Base-by-base conservation (phyloP, 495 filamentous ascomycete genomes). In the Polyplosphaeria fusca region DNA sequence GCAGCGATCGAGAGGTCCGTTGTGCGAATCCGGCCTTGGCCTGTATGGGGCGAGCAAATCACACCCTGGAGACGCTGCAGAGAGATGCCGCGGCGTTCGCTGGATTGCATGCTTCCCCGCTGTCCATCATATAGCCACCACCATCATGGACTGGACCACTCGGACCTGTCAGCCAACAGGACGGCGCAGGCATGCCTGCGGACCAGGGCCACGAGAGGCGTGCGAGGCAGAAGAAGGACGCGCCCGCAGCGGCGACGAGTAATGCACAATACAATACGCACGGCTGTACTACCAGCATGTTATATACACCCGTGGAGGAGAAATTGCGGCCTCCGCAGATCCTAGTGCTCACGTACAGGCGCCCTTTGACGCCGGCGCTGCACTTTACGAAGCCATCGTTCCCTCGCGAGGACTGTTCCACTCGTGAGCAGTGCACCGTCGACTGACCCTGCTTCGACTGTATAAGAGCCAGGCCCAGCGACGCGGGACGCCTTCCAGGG, bases 31-130 rank as follows among this genome's bases (percentile, higher is more conserved):
- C 24, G n/a, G 30, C 54, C 32, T 59, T 48, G 55, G 30, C n/a
- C 39, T 4, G n/a, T 23, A 19, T 19, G 2, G 26, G 26, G 14
- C 26, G 55, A 41, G 38, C 55, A 38, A 59, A 52, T 52, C 55
- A 52, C 20, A 39, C 25, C 38, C 14, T 22, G 38, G 19, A 47
- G 53, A 44, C 37, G 55, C 45, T 58, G 38, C 46, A 44, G 27
- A 50, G 23, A 24, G 30, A 43, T 51, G 55, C 46, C 11, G 55
- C 44, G 43, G 53, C 44, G 44, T 48, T 56, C 35, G 14, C 45
- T 48, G 20, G 45, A 38, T 56, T 56, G 53, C 44, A 56, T 55
- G 22, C 52, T 55, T 55, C 52, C 52, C 52, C 41, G 52, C 52
- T 55, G 52, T 53, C 41, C 45, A 48, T 48, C 45, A 28, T 48